Conservation (phyloP, 352 stramenopile genomes). For the Globisporangium heterothallicum region DNA sequence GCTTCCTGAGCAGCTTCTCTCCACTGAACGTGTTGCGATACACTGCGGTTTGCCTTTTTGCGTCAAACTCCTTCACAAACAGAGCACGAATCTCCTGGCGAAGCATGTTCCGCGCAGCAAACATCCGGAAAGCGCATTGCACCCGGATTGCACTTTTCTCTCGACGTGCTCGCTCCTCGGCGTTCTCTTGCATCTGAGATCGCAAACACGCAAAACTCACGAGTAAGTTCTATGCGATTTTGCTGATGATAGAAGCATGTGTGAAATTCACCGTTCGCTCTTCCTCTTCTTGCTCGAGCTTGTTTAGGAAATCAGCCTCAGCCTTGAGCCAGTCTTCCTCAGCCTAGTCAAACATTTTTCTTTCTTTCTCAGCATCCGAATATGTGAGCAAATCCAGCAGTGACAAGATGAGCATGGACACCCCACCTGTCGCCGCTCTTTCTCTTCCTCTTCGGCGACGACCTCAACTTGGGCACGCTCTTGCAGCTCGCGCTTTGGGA, state of each 20-base stretch:
- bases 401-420: too few relatives aligned
- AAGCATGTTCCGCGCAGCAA: slow-evolving; percentile 40
- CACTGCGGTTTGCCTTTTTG: slow-evolving; percentile 21
- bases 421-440: slow-evolving; percentile 31
- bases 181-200: slow-evolving; percentile 35
- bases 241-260: neutral
- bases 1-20: slow-evolving; percentile 34
- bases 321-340: slow-evolving; percentile 48
- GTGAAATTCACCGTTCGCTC: slow-evolving; percentile 28
- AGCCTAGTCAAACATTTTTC: slow-evolving; percentile 10
- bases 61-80: slow-evolving; percentile 62
- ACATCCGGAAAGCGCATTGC: slow-evolving; percentile 58
- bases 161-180: slow-evolving; percentile 23
- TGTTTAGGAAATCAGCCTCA: slow-evolving; percentile 46
- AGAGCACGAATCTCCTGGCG: slow-evolving; percentile 35
- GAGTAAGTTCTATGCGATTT: too few relatives aligned
- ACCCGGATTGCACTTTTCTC: slow-evolving; percentile 41
- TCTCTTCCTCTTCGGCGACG: slow-evolving; percentile 37
- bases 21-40: slow-evolving; percentile 55
- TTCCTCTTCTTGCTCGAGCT: slow-evolving; percentile 41
- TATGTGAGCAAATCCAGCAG: neutral
- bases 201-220: too few relatives aligned
- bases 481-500: slow-evolving; percentile 38
- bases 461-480: slow-evolving; percentile 56
- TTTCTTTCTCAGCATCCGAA: neutral